Evolutionary conservation across 345 rosid genomes (phyloP), one percentile per base, ranked within the genome.

Genomic region (Garcia nutans): DNA sequence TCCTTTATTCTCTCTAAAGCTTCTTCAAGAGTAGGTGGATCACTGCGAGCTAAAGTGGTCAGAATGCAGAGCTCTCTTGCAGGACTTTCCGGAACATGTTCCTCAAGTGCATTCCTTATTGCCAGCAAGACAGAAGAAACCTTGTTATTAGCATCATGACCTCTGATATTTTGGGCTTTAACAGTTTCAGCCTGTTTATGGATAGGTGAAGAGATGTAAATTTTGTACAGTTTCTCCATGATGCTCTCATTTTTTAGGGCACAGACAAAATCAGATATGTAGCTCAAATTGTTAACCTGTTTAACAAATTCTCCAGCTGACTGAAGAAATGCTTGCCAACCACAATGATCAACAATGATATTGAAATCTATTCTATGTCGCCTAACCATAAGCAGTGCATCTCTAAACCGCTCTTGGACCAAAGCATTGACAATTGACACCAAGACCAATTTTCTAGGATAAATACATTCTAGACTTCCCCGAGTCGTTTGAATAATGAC

Each of bases 311-410:
- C 95, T 57, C 90, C 85, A 73, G 97, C 97, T 71, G 86, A 84
- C 61, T 83, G 89, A 73, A 88, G 79, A 84, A 96, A 96, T 66
- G 79, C 76, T 80, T 89, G 90, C 97, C 97, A 91, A 42, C 99
- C 98, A 79, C 87, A 87, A 77, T 89, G 76, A 75, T 96, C 98
- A 72, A 92, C 90, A 56, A 93, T 86, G 50, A 93, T 82, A 81
- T 96, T 96, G 77, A 96, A 93, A 87, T 96, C 87, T 73, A 93
- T 96, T 82, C 99, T 89, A 23, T 96, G 99, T 59, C 97, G 88
- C 87, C 99, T 89, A 57, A 96, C 99, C 97, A 96, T 90, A 75
- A 86, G 81, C 59, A 93, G 80, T 59, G 97, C 97, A 86, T 93
- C 95, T 80, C 81, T 87, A 74, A 89, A 96, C 76, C 89, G 92